Percentiles rank a stretch among this genome's conserved stretches.
Evolutionary conservation across 257 asterid genomes (phyloP).

Genomic region (Penstemon eatonii): DNA sequence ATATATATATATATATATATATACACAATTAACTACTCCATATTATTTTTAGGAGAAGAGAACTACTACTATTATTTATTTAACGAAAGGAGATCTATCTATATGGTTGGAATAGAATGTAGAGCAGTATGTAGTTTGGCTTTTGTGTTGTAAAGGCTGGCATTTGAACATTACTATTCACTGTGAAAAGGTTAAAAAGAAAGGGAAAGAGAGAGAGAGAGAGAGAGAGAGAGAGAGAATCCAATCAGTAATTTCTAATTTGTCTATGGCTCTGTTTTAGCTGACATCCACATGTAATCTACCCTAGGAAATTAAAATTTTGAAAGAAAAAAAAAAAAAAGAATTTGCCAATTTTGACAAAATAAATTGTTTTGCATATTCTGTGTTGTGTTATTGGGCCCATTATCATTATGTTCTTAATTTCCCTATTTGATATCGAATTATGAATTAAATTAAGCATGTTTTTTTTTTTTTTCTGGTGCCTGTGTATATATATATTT

Average conservation of each 20-base stretch:
- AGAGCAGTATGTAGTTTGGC: background rate
- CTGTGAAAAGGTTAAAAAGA: background rate
- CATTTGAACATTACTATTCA: constrained; percentile 16
- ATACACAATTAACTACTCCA: background rate
- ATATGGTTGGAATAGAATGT: constrained; percentile 21
- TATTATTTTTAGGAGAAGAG: background rate
- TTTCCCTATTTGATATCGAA: too few species aligned
- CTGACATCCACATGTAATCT: constrained; percentile 42
- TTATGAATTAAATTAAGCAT: too few species aligned
- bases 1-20: constrained; percentile 14
- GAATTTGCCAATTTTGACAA: background rate
- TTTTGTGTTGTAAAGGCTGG: constrained; percentile 26
- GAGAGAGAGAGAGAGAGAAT: constrained; percentile 20
- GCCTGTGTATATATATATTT: too few species aligned
- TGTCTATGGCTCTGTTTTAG: constrained; percentile 31
- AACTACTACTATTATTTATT: background rate
- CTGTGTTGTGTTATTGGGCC: too few species aligned
- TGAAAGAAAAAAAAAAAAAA: too few species aligned
- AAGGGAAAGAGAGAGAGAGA: background rate
- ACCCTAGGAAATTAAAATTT: background rate
- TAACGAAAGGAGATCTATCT: background rate
- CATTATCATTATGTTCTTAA: too few species aligned
- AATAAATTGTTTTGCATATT: background rate
- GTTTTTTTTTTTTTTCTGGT: too few species aligned
- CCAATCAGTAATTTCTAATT: constrained; percentile 23